Percentiles rank a stretch among this genome's conserved stretches.
These are phyloP conservation scores for Candida sphagnicola DNA, from an alignment of 805 yeast species.

Conservation along the genomic window DNA sequence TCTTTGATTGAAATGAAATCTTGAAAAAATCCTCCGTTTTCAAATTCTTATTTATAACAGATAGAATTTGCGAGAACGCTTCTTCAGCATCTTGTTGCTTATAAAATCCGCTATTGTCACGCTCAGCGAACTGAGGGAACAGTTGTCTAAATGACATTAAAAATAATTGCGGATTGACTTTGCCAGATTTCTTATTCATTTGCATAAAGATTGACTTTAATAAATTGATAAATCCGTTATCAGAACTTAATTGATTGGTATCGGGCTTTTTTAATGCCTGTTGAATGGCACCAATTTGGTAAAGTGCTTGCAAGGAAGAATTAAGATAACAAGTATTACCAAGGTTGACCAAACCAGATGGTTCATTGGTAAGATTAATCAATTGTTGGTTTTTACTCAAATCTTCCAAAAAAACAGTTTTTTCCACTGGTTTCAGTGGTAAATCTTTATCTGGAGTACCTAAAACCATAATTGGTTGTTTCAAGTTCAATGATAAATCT, in stretches of 20 bases:
- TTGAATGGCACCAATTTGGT: conserved; percentile 40
- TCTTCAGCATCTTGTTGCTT: conserved; percentile 99
- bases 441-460: conserved; percentile 81
- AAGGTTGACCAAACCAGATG: conserved; percentile 63
- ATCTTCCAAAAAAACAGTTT: conserved; percentile 67
- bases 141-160: conserved; percentile 59
- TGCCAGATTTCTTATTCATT: conserved; percentile 42
- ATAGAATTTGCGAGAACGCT: conserved; percentile 76
- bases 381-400: conserved; percentile 41
- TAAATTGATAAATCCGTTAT: conserved; percentile 21
- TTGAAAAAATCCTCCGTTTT: conserved; percentile 58
- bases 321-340: conserved; percentile 81
- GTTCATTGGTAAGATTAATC: conserved; percentile 39
- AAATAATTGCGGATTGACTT: conserved; percentile 66
- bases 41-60: conserved; percentile 44
- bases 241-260: neutral
- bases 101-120: conserved; percentile 60
- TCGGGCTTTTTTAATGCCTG: conserved; percentile 20
- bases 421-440: conserved; percentile 48
- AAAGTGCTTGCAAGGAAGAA: conserved; percentile 60
- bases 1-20: conserved; percentile 57
- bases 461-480: conserved; percentile 76
- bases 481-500: conserved; percentile 53
- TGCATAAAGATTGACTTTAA: conserved; percentile 43
- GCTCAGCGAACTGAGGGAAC: conserved; percentile 89